Conservation (phyloP, 768 basidiomycete genomes). For the Macrolepiota dolichaula region DNA sequence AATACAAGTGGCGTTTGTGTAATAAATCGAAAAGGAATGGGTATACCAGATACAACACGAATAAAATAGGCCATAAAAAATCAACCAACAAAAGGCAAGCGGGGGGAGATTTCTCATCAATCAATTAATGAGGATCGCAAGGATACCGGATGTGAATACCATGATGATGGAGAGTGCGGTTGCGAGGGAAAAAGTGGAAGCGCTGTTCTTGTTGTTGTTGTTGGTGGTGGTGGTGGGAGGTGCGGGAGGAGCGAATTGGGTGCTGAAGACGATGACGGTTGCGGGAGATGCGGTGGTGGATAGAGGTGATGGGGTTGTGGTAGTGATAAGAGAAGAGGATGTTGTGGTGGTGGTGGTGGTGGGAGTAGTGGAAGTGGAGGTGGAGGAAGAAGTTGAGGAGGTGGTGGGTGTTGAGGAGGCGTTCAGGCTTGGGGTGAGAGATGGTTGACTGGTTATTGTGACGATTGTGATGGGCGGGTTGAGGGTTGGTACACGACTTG, state of each 20-base stretch:
- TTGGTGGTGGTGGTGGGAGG: too few relatives aligned
- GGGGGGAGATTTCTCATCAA: not conserved
- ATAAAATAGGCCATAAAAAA: not conserved
- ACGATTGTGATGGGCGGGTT: not conserved
- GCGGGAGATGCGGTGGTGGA: not conserved
- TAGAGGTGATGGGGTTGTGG: not conserved
- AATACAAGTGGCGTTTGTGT: not conserved
- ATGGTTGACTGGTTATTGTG: not conserved
- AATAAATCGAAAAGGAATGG: not conserved
- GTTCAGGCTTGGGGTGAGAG: not conserved
- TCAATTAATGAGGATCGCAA: not conserved
- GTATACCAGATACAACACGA: not conserved
- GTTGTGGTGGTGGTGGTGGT: not conserved
- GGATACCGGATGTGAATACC: not conserved
- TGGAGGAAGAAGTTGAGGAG: not conserved
- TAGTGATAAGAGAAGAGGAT: not conserved
- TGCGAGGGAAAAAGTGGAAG: not conserved
- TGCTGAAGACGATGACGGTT: slow-evolving; percentile 8
- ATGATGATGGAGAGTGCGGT: not conserved
- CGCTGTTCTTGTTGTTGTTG: not conserved
- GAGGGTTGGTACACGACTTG: not conserved
- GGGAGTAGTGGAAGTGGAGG: not conserved
- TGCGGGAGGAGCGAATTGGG: slow-evolving; percentile 3
- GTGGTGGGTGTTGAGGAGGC: not conserved
- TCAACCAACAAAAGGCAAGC: not conserved